Conservation (phyloP, 1,284 basidiomycete species). For the Tilletiopsis washingtonensis region DNA sequence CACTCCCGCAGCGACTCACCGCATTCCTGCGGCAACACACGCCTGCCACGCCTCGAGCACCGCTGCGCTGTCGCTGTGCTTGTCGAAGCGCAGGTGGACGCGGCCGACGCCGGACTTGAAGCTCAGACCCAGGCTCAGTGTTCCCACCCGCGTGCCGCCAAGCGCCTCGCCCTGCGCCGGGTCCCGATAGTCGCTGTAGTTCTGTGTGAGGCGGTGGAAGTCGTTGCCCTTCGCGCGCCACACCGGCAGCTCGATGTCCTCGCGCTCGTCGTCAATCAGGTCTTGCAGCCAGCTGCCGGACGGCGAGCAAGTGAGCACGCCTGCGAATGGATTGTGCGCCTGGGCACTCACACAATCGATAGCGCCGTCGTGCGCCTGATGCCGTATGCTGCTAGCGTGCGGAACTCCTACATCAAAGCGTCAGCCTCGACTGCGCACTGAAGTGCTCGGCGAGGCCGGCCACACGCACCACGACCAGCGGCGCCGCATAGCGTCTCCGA, state of each 20-base stretch:
- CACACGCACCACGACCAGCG: constrained; percentile 25
- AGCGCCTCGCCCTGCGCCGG: constrained; percentile 15
- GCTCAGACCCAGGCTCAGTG: constrained; percentile 16
- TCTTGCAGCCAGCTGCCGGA: constrained; percentile 30
- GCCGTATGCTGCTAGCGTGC: no score
- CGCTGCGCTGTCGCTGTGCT: constrained; percentile 13
- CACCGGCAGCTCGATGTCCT: constrained; percentile 16
- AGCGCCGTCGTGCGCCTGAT: no score
- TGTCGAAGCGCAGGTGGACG: constrained; percentile 20
- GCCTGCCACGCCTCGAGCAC: constrained; percentile 28
- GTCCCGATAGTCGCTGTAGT: constrained; percentile 20
- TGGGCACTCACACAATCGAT: no score
- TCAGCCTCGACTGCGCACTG: no score
- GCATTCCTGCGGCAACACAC: constrained; percentile 16
- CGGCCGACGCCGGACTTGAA: constrained; percentile 30
- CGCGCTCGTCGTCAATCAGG: constrained; percentile 22
- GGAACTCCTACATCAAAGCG: no score
- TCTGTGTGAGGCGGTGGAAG: constrained; percentile 24
- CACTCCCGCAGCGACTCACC: constrained; percentile 8
- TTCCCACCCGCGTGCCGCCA: constrained; percentile 16
- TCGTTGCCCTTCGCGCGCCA: constrained; percentile 11
- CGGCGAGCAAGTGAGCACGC: constrained; percentile 10
- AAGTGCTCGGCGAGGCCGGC: no score
- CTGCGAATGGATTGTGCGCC: constrained; percentile 28
- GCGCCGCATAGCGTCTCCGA: constrained; percentile 17